Conservation (phyloP, 495 filamentous ascomycete genomes). For the Ramalina intermedia region DNA sequence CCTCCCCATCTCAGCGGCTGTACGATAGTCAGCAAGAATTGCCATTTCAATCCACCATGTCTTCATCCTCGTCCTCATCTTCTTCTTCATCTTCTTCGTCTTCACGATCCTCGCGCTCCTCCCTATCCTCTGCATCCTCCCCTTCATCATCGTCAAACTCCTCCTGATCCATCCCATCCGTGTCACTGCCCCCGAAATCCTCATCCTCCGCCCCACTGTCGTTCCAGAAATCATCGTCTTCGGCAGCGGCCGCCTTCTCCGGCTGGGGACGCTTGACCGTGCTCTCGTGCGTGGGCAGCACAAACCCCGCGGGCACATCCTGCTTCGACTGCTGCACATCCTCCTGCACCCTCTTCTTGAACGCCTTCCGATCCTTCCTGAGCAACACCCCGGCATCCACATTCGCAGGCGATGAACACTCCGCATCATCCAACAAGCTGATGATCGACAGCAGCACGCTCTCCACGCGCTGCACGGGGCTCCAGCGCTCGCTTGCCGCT, state of each 20-base stretch:
- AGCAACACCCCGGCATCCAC: slow-evolving; percentile 85
- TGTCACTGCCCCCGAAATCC: slow-evolving; percentile 64
- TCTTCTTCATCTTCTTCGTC: slow-evolving; percentile 8
- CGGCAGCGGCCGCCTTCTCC: slow-evolving; percentile 42
- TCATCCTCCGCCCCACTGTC: slow-evolving; percentile 62
- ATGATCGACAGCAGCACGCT: slow-evolving; percentile 86
- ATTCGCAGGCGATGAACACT: slow-evolving; percentile 85
- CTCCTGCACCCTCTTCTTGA: slow-evolving; percentile 51
- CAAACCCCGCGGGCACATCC: slow-evolving; percentile 68
- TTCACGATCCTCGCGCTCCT: slow-evolving; percentile 29
- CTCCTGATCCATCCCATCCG: slow-evolving; percentile 29
- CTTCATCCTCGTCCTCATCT: neutral
- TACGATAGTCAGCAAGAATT: neutral
- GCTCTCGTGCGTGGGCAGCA: slow-evolving; percentile 61
- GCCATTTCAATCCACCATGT: neutral
- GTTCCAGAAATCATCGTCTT: slow-evolving; percentile 71
- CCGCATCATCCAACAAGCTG: slow-evolving; percentile 86
- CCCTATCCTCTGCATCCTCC: slow-evolving; percentile 41
- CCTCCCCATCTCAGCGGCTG: too few relatives aligned
- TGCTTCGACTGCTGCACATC: slow-evolving; percentile 58
- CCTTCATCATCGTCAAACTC: slow-evolving; percentile 44
- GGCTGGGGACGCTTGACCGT: slow-evolving; percentile 46
- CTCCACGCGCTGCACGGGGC: slow-evolving; percentile 81
- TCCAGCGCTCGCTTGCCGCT: slow-evolving; percentile 79
- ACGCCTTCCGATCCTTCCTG: slow-evolving; percentile 51